Percentiles rank a stretch among this genome's conserved stretches.
Conservation (phyloP, 192 early-diverging fungal genomes). For the Jimgerdemannia flammicorona region DNA sequence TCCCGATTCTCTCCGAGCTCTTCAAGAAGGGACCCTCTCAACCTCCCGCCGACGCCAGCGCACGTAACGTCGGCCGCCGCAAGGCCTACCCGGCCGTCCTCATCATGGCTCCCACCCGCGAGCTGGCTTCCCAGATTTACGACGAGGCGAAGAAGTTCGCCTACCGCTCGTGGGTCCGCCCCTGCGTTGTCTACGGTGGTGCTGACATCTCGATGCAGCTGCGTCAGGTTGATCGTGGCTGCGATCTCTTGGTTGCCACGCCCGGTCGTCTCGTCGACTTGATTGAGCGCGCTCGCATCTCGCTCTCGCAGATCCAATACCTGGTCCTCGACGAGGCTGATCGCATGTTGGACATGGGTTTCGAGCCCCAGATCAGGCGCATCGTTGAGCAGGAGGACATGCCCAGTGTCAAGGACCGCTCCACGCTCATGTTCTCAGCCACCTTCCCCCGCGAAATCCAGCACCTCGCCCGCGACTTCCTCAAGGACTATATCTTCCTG, state of each 20-base stretch:
- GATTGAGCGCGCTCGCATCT: conserved; percentile 77
- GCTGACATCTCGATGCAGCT: conserved; percentile 88
- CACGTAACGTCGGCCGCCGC: conserved; percentile 59
- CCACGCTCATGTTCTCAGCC: conserved; percentile 95
- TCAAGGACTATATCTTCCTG: conserved; percentile 81
- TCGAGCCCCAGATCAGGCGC: conserved; percentile 89
- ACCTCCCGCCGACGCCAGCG: conserved; percentile 34
- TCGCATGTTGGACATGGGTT: conserved; percentile 96
- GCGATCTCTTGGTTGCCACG: conserved; percentile 94
- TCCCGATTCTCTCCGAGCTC: conserved; percentile 91
- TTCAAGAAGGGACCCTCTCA: conserved; percentile 77
- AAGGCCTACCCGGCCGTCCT: conserved; percentile 74
- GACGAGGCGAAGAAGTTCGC: conserved; percentile 87
- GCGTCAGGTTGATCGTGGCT: conserved; percentile 87
- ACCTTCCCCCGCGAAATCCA: conserved; percentile 94
- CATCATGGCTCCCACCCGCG: conserved; percentile 92
- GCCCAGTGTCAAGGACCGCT: conserved; percentile 65
- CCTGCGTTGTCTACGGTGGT: conserved; percentile 95
- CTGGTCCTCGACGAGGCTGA: conserved; percentile 96
- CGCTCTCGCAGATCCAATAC: conserved; percentile 74
- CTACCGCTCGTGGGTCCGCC: conserved; percentile 91
- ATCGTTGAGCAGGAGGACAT: conserved; percentile 82
- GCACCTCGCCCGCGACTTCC: conserved; percentile 80
- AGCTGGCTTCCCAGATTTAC: conserved; percentile 94
- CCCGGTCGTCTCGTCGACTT: conserved; percentile 96